Percentiles rank a stretch among this genome's conserved stretches.
phyloP scores from a whole-genome alignment of 257 asterid species.

The Solanum virginianum region DNA sequence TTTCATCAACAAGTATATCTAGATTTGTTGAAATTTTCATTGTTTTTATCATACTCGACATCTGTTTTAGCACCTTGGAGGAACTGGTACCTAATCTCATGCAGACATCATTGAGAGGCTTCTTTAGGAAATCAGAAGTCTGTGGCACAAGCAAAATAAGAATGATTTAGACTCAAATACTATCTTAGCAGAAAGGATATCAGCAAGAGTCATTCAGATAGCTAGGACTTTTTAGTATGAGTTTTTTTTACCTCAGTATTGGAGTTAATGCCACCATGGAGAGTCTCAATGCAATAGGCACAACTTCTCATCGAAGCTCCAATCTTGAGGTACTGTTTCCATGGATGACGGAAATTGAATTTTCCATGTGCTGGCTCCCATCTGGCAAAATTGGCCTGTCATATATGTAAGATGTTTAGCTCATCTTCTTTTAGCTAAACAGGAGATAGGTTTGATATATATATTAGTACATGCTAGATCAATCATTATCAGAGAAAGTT shows the following conservation, averaged over 20 bases:
- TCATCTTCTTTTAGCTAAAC: not conserved
- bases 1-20: constrained; percentile 33
- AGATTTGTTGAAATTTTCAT: constrained; percentile 44
- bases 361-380: constrained; percentile 29
- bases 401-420: not conserved
- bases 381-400: constrained; percentile 27
- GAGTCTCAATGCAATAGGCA: constrained; percentile 59
- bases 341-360: constrained; percentile 27
- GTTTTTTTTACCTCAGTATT: constrained; percentile 25
- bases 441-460: not conserved
- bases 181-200: not conserved
- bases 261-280: constrained; percentile 30
- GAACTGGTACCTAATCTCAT: constrained; percentile 24
- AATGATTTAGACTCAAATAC: not conserved
- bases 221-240: not conserved
- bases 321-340: constrained; percentile 31
- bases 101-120: constrained; percentile 39
- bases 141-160: constrained; percentile 3
- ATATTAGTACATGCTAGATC: not conserved
- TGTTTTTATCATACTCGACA: constrained; percentile 23
- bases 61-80: constrained; percentile 41
- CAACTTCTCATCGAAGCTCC: constrained; percentile 57
- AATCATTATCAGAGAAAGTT: not conserved
- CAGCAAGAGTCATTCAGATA: not conserved
- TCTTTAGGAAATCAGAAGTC: constrained; percentile 43